Evolutionary conservation across 768 basidiomycete genomes (phyloP).

Genomic region (Gymnopilus dilepis): DNA sequence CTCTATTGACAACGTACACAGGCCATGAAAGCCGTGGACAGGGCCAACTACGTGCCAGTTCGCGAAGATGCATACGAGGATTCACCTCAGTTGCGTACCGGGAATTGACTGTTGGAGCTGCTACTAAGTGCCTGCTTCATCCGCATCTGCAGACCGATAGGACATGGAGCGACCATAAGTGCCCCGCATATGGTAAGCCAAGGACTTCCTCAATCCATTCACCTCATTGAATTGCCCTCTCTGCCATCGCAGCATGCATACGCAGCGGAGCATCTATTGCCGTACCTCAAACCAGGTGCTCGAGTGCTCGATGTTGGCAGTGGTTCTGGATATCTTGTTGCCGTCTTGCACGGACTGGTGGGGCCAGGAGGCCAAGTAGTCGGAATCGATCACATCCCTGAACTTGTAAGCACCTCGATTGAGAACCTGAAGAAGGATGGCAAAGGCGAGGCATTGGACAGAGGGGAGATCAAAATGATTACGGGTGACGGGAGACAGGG

Average conservation of each 20-base stretch:
- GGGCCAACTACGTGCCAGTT: constrained; percentile 67
- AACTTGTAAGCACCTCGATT: constrained; percentile 73
- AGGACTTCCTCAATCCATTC: neutral
- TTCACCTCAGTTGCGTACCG: constrained; percentile 66
- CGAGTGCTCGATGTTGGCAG: constrained; percentile 89
- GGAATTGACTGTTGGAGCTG: neutral
- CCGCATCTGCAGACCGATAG: constrained; percentile 58
- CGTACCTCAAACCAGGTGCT: constrained; percentile 70
- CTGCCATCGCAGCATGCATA: constrained; percentile 72
- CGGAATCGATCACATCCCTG: constrained; percentile 90
- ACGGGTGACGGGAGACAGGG: constrained; percentile 85
- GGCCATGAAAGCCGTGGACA: constrained; percentile 76
- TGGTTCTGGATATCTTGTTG: constrained; percentile 87
- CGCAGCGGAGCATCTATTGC: constrained; percentile 78
- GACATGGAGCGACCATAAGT: constrained; percentile 89
- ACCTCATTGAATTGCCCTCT: neutral
- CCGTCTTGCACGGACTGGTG: constrained; percentile 80
- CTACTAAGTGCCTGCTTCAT: neutral
- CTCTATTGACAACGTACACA: constrained; percentile 28
- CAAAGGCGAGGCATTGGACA: constrained; percentile 55
- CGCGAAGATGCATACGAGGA: constrained; percentile 70
- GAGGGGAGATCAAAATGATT: constrained; percentile 64
- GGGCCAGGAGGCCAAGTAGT: constrained; percentile 65
- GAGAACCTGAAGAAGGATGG: constrained; percentile 74
- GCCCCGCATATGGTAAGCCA: constrained; percentile 92